Percentiles rank a stretch among this genome's conserved stretches.
Conservation (phyloP, 2,329 filamentous ascomycete species). For the Byssoonygena ceratinophila region DNA sequence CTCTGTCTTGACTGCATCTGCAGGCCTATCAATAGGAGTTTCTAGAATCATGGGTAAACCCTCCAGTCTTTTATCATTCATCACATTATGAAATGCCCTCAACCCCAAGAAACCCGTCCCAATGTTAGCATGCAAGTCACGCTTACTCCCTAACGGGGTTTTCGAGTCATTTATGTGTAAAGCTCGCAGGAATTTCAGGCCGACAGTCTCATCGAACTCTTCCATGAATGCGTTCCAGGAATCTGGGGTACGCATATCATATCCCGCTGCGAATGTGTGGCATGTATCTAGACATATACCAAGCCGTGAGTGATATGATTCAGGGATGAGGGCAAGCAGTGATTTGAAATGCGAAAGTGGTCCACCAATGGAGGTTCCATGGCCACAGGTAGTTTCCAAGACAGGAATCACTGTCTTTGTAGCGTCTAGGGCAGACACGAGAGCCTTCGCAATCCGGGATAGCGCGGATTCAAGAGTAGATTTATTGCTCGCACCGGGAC, state of each 20-base stretch:
- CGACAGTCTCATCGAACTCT: constrained; percentile 67
- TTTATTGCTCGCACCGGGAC: constrained; percentile 68
- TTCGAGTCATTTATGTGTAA: constrained; percentile 95
- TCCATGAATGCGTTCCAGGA: constrained; percentile 63
- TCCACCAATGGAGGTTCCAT: constrained; percentile 75
- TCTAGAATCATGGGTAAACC: constrained; percentile 85
- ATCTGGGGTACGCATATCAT: constrained; percentile 69
- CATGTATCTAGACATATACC: constrained; percentile 96
- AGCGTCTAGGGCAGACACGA: constrained; percentile 71
- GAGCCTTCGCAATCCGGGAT: constrained; percentile 63
- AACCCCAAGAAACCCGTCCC: constrained; percentile 89
- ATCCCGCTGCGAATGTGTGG: constrained; percentile 87
- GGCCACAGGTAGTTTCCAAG: constrained; percentile 90
- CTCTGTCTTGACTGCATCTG: constrained; percentile 22
- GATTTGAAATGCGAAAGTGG: constrained; percentile 77
- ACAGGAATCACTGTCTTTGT: constrained; percentile 69
- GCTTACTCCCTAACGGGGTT: constrained; percentile 67
- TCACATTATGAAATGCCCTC: constrained; percentile 77
- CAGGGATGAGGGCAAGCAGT: constrained; percentile 61
- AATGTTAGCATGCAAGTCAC: constrained; percentile 92
- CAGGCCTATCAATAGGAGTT: constrained; percentile 75
- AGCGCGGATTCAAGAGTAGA: constrained; percentile 59
- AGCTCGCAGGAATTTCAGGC: constrained; percentile 67
- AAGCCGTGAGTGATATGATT: constrained; percentile 68
- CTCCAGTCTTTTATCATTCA: constrained; percentile 69